Conservation (phyloP, 106 monocot species). For the Dendrobium nobile region DNA sequence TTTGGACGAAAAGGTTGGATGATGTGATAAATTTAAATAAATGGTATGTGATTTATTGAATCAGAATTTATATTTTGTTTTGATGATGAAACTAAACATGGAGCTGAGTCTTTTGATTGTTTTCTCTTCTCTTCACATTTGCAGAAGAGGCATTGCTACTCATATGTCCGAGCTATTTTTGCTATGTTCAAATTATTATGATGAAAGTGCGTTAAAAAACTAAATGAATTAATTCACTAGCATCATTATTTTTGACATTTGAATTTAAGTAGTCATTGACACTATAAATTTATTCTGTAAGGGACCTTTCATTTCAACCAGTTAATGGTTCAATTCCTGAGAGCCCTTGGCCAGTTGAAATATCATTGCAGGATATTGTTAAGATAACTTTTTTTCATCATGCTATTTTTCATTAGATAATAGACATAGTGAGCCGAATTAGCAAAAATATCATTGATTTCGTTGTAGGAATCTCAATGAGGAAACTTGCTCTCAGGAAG, state of each 20-base stretch:
- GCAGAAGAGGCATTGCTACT: not conserved
- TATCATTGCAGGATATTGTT: slow-evolving; percentile 68
- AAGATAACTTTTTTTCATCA: slow-evolving; percentile 17
- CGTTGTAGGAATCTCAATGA: slow-evolving; percentile 87
- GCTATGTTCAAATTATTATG: not conserved
- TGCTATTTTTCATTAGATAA: not conserved
- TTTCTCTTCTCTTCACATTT: not conserved
- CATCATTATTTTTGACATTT: not conserved
- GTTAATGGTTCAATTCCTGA: slow-evolving; percentile 93
- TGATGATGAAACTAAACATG: not conserved
- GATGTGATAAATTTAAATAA: not conserved
- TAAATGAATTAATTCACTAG: not conserved
- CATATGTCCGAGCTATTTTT: not conserved
- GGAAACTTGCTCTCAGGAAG: slow-evolving; percentile 81
- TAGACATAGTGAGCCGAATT: not conserved
- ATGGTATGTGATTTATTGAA: not conserved
- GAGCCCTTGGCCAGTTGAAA: slow-evolving; percentile 60
- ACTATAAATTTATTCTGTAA: slow-evolving; percentile 16
- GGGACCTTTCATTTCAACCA: slow-evolving; percentile 90
- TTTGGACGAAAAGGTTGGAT: not conserved
- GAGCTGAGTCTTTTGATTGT: not conserved
- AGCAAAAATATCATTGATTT: not conserved
- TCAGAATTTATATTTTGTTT: not conserved
- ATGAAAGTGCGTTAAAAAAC: not conserved
- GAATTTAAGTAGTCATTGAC: not conserved